Evolutionary conservation across 2,329 filamentous ascomycete species (phyloP).

Genomic region (Ophiostoma montium): DNA sequence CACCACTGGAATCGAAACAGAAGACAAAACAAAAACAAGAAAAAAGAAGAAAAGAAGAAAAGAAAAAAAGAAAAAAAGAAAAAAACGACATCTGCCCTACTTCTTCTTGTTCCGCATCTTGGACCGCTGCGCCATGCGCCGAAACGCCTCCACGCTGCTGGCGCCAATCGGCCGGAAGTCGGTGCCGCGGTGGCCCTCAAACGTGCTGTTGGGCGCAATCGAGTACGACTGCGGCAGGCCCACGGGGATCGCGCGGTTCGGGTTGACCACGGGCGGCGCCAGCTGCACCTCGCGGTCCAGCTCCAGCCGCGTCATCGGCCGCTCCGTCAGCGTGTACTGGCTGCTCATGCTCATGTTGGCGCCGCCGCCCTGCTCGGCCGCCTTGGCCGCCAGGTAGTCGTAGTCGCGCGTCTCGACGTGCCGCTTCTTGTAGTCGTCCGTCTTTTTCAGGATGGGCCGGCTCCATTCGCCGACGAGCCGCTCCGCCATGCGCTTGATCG

Average conservation of each 20-base stretch:
- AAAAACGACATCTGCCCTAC: neutral
- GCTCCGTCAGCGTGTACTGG: conserved; percentile 36
- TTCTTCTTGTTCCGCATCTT: conserved; percentile 24
- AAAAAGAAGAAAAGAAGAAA: neutral
- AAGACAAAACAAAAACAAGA: neutral
- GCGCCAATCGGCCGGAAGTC: conserved; percentile 48
- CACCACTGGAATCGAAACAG: too few species aligned
- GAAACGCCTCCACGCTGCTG: conserved; percentile 50
- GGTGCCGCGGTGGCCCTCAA: conserved; percentile 33
- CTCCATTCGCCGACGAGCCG: conserved; percentile 92
- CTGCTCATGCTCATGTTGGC: conserved; percentile 17
- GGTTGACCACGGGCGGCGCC: conserved; percentile 35
- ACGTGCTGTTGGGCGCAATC: conserved; percentile 47
- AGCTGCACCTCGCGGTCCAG: conserved; percentile 44
- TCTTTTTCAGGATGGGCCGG: conserved; percentile 81
- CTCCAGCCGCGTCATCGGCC: conserved; percentile 28
- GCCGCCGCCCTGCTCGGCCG: conserved; percentile 25
- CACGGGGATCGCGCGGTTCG: conserved; percentile 42
- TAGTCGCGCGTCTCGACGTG: conserved; percentile 49
- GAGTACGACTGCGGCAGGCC: conserved; percentile 44
- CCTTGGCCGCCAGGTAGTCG: conserved; percentile 43
- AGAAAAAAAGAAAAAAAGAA: neutral
- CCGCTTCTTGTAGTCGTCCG: conserved; percentile 86
- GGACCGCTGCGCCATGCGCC: conserved; percentile 49
- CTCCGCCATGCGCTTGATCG: conserved; percentile 89